Evolutionary conservation across 306 rosid species (phyloP).

Genomic region (Acmispon strigosus): DNA sequence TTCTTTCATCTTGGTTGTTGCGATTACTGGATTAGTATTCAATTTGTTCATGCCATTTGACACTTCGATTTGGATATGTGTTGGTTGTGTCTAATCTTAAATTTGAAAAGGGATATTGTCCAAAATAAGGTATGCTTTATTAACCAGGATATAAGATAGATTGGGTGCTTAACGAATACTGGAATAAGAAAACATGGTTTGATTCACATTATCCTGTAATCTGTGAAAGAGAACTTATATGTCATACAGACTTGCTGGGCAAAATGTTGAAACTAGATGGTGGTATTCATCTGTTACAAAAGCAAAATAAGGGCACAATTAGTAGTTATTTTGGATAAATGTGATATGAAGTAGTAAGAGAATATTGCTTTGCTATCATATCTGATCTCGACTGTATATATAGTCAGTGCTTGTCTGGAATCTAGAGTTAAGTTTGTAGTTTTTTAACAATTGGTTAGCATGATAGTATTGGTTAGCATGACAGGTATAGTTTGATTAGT

Average conservation of each 20-base stretch:
- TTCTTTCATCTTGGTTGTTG: conserved; percentile 7
- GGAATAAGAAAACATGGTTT: conserved; percentile 9
- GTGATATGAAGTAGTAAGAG: neutral
- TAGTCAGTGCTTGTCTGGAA: neutral
- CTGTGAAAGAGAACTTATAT: neutral
- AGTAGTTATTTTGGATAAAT: neutral
- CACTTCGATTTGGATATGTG: neutral
- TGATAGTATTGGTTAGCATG: conserved; percentile 4
- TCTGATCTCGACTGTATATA: neutral
- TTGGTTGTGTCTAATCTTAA: neutral
- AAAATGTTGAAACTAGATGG: neutral
- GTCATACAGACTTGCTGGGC: neutral
- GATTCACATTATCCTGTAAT: neutral
- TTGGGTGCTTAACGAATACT: neutral
- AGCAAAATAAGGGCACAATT: neutral
- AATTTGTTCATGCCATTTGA: neutral
- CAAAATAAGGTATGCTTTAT: neutral
- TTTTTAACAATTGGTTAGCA: conserved; percentile 5
- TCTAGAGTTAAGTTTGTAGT: neutral
- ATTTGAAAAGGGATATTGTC: neutral
- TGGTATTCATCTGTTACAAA: conserved; percentile 1
- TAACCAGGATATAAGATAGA: neutral
- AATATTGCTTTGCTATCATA: neutral
- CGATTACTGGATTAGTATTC: neutral
- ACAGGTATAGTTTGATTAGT: neutral